Evolutionary conservation across 176 grass and related monocot species (phyloP).

Genomic region (Triticum timopheevii): DNA sequence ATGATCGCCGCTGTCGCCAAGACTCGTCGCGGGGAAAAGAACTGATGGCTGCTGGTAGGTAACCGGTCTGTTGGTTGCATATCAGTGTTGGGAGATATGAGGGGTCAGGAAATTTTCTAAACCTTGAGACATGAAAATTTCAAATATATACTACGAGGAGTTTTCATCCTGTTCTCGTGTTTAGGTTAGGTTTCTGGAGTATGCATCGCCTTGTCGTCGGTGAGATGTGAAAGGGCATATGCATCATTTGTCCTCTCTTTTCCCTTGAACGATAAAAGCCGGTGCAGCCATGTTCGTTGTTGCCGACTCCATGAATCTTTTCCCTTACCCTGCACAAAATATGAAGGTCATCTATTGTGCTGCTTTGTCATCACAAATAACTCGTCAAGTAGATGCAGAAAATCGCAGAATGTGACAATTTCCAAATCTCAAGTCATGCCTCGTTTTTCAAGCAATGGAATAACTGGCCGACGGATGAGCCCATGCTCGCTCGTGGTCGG

Average conservation of each 20-base stretch:
- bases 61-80: background rate
- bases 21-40: background rate
- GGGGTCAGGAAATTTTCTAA: background rate
- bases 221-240: too few relatives aligned
- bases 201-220: background rate
- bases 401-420: background rate
- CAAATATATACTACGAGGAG: background rate
- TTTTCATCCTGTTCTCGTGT: background rate
- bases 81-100: background rate
- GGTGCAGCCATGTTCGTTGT: too few relatives aligned
- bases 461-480: background rate
- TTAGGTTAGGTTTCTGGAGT: background rate
- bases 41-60: background rate
- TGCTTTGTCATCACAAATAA: too few relatives aligned
- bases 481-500: background rate
- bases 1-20: background rate
- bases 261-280: too few relatives aligned
- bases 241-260: too few relatives aligned
- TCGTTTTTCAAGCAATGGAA: background rate
- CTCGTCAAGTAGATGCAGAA: too few relatives aligned
- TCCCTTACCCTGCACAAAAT: too few relatives aligned
- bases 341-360: too few relatives aligned
- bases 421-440: background rate
- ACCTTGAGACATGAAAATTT: background rate
- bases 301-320: too few relatives aligned